Percentiles rank a stretch among this genome's conserved stretches.
Evolutionary conservation across 306 rosid genomes (phyloP).

Genomic region (Pyrus betulifolia): DNA sequence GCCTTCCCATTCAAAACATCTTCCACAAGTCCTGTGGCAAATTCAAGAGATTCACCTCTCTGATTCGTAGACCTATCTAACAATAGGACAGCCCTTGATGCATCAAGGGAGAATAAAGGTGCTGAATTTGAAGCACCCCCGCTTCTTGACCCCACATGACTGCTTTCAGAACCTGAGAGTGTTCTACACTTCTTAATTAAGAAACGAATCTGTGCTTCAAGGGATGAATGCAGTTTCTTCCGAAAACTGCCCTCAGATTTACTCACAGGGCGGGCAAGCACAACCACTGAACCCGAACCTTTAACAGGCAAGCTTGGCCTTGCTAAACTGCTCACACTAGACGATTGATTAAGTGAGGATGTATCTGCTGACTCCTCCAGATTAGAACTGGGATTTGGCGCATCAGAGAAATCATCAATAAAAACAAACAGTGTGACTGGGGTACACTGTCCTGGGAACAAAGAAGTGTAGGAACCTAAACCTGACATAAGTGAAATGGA

Average conservation of each 20-base stretch:
- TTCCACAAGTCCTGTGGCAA: constrained; percentile 64
- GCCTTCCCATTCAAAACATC: constrained; percentile 75
- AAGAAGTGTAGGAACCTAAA: constrained; percentile 78
- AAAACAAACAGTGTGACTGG: constrained; percentile 80
- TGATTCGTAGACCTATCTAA: constrained; percentile 52
- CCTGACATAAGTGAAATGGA: constrained; percentile 76
- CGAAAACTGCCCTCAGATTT: constrained; percentile 69
- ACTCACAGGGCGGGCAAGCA: constrained; percentile 79
- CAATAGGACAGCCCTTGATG: constrained; percentile 74
- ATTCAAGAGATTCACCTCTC: constrained; percentile 69
- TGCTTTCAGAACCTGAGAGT: constrained; percentile 58
- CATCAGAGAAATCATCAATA: constrained; percentile 63
- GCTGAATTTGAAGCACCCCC: constrained; percentile 46
- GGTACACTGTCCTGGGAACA: constrained; percentile 92
- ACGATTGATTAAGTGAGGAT: constrained; percentile 40
- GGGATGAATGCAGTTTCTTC: constrained; percentile 83
- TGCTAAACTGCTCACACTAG: constrained; percentile 42
- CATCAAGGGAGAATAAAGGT: constrained; percentile 78
- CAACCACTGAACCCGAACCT: constrained; percentile 78
- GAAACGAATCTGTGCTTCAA: constrained; percentile 82
- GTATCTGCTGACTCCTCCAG: constrained; percentile 54
- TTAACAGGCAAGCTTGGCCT: constrained; percentile 56
- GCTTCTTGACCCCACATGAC: constrained; percentile 57
- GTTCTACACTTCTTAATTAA: constrained; percentile 71
- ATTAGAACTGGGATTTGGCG: constrained; percentile 34